Evolutionary conservation across 352 stramenopile species (phyloP).

Genomic region (Phytophthora palmivora): DNA sequence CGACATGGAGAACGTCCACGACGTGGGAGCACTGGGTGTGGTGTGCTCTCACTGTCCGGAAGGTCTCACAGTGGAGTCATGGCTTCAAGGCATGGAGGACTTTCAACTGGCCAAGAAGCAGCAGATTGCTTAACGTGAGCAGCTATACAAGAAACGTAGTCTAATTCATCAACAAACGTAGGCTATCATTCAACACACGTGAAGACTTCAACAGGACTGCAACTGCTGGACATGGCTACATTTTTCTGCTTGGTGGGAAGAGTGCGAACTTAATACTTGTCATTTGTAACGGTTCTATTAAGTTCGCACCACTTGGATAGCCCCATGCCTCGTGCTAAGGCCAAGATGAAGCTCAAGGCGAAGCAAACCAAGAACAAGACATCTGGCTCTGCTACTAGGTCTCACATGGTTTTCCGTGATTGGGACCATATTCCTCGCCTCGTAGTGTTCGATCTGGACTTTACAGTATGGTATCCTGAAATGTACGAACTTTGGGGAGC

Average conservation of each 20-base stretch:
- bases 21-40: conserved; percentile 44
- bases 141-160: neutral
- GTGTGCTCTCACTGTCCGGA: conserved; percentile 29
- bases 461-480: conserved; percentile 83
- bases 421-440: conserved; percentile 69
- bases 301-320: conserved; percentile 1
- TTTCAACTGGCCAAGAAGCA: conserved; percentile 62
- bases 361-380: conserved; percentile 26
- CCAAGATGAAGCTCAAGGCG: conserved; percentile 35
- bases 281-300: conserved; percentile 5
- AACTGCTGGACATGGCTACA: conserved; percentile 1
- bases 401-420: conserved; percentile 15
- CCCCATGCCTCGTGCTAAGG: conserved; percentile 26
- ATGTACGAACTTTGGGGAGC: conserved; percentile 88
- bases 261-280: conserved; percentile 1
- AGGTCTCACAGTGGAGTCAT: conserved; percentile 69
- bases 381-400: neutral
- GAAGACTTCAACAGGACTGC: neutral
- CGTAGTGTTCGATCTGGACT: conserved; percentile 82
- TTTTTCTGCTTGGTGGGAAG: neutral
- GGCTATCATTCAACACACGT: neutral
- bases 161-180: conserved; percentile 5
- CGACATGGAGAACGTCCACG: conserved; percentile 22
- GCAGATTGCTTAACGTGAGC: conserved; percentile 5
- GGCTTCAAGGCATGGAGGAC: conserved; percentile 70